phyloP scores from a whole-genome alignment of 2,329 filamentous ascomycete species.

The Torrubiellomyces zombiae region DNA sequence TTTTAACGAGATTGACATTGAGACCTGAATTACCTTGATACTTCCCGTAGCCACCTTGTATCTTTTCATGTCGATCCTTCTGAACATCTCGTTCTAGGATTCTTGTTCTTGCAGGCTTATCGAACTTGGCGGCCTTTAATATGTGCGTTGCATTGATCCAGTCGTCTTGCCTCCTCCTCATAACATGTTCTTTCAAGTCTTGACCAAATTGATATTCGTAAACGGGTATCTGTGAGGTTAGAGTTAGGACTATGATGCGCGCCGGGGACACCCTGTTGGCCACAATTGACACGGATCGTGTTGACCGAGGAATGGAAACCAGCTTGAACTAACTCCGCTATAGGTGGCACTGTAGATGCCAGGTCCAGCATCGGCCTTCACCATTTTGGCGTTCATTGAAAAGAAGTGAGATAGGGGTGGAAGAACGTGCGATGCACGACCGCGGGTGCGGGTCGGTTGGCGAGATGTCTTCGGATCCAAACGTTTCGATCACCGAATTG shows the following conservation, averaged over 20 bases:
- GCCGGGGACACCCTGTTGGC: not conserved
- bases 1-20: not conserved
- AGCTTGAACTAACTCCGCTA: slow-evolving; percentile 38
- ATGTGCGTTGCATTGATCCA: slow-evolving; percentile 99
- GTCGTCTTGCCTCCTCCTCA: slow-evolving; percentile 82
- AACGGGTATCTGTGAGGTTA: slow-evolving; percentile 59
- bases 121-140: slow-evolving; percentile 88
- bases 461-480: no score
- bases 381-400: slow-evolving; percentile 23
- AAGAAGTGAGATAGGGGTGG: slow-evolving; percentile 1
- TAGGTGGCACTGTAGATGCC: slow-evolving; percentile 54
- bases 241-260: no score
- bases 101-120: slow-evolving; percentile 87
- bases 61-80: slow-evolving; percentile 91
- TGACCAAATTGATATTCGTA: slow-evolving; percentile 80
- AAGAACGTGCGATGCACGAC: no score
- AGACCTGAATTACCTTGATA: slow-evolving; percentile 55
- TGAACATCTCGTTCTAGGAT: slow-evolving; percentile 95
- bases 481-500: no score
- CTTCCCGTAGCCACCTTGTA: slow-evolving; percentile 96
- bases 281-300: not conserved
- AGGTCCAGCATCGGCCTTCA: slow-evolving; percentile 24
- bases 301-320: no score
- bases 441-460: no score
- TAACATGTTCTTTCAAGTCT: slow-evolving; percentile 74